A percentile compares a stretch with the other conserved stretches of the same genome.
Conservation (phyloP, 768 basidiomycete species). For the Pilatotrama ljubarskyi region DNA sequence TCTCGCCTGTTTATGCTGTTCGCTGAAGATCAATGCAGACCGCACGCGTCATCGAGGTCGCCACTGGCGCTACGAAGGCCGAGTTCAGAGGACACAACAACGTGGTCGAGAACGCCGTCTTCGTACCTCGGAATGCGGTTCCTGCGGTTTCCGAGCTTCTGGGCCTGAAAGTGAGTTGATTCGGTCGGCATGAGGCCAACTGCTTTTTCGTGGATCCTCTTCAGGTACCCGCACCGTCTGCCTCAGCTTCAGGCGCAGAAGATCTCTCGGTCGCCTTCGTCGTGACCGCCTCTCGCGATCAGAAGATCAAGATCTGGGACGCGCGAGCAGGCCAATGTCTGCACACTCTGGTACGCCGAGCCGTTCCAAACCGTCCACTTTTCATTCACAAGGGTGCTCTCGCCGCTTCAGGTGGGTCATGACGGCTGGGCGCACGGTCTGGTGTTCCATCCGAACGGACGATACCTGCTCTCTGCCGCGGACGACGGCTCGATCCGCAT, state of each 20-base stretch:
- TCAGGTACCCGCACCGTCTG: constrained; percentile 24
- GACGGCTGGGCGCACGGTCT: constrained; percentile 58
- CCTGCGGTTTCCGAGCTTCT: constrained; percentile 46
- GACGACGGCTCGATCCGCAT: constrained; percentile 58
- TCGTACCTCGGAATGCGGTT: constrained; percentile 46
- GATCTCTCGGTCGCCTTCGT: constrained; percentile 39
- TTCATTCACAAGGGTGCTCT: neutral
- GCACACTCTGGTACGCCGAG: constrained; percentile 41
- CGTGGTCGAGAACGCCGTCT: constrained; percentile 52
- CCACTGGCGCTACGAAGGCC: constrained; percentile 46
- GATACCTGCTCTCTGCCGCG: constrained; percentile 52
- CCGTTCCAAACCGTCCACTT: neutral
- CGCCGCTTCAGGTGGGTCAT: constrained; percentile 34
- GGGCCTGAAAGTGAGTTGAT: constrained; percentile 40
- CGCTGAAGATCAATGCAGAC: constrained; percentile 37
- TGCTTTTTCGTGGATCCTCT: neutral
- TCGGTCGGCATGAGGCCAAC: neutral
- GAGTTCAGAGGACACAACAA: constrained; percentile 57
- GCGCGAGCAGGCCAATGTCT: constrained; percentile 48
- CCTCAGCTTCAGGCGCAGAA: constrained; percentile 33
- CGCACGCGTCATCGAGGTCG: constrained; percentile 47
- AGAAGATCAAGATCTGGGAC: constrained; percentile 58
- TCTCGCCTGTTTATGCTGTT: neutral
- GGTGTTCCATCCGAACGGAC: constrained; percentile 56
- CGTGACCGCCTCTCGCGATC: constrained; percentile 54